Base-by-base conservation (phyloP, 2,329 filamentous ascomycete species). In the Alternaria sp. region DNA sequence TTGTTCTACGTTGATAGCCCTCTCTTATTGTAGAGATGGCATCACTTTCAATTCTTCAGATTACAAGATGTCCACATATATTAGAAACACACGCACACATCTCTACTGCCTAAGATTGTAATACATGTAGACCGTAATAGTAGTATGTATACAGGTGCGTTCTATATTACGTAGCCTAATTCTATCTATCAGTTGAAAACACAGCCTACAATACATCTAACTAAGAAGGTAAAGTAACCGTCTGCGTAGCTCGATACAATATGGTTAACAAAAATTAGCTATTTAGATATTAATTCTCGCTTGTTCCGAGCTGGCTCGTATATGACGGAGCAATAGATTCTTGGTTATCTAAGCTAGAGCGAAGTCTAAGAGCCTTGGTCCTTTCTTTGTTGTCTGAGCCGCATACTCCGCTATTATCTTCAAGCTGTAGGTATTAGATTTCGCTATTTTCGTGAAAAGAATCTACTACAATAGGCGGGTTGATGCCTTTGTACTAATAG, bases 331-430 rank as follows among this genome's bases (percentile, higher is more conserved):
- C 8, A 54, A 14, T 7, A 2, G 11, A n/a, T 48, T 48, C 28
- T 48, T 48, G 4, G 44, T 14, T 34, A 13, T 5, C n/a, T 26
- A 5, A 48, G 28, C 34, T 13, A 54, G 17, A 54, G 3, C 1
- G 17, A 48, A 54, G 41, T 41, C 23, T 11, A 1, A 54, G 41
- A 41, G 51, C 42, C 0, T 33, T 13, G 5, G 21, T 24, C 21
- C 41, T 54, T 48, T 54, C 42, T 14, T 48, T 54, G 4, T 54
- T 54, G 17, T 54, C 34, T 34, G 17, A 54, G 24, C 51, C 13
- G 4, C 17, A 54, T 21, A 54, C 26, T 14, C 51, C 26, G 10
- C 33, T 26, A 13, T 54, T 17, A 2, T 54, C 51, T 54, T 21
- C 8, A 33, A 54, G 24, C 4, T 40, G 4, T 5, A 54, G 13